Percentiles rank a stretch among this genome's conserved stretches.
Conservation (phyloP, 1,139 yeast species). For the Geotrichum bryndzae region DNA sequence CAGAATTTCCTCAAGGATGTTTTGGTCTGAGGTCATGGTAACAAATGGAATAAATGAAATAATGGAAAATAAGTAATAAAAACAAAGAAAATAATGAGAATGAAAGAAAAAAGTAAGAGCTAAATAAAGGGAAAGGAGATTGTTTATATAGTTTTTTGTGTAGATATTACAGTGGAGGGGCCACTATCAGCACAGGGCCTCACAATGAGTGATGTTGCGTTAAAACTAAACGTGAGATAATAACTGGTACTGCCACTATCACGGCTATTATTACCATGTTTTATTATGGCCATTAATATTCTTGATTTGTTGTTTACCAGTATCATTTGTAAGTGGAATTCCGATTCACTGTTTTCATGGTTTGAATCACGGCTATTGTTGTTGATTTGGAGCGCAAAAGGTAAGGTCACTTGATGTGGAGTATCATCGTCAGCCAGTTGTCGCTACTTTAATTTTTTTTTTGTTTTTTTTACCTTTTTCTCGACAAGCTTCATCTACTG, state of each 20-base stretch:
- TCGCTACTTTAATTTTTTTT: too few relatives aligned
- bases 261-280: not conserved
- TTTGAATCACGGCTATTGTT: too few relatives aligned
- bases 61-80: not conserved
- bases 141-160: not conserved
- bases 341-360: too few relatives aligned
- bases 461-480: too few relatives aligned
- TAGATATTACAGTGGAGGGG: not conserved
- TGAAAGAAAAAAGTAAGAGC: not conserved
- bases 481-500: too few relatives aligned
- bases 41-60: not conserved
- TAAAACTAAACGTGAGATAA: not conserved
- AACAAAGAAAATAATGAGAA: not conserved
- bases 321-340: too few relatives aligned
- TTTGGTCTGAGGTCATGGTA: constrained; percentile 5
- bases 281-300: too few relatives aligned
- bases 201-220: not conserved
- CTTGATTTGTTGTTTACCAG: not conserved
- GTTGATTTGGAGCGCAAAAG: too few relatives aligned
- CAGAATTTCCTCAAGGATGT: constrained; percentile 12
- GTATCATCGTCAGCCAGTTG: too few relatives aligned
- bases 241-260: not conserved
- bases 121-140: not conserved
- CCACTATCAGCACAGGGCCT: not conserved
- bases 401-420: too few relatives aligned